Conservation (phyloP, 2,329 filamentous ascomycete genomes). For the Eutypa lata region DNA sequence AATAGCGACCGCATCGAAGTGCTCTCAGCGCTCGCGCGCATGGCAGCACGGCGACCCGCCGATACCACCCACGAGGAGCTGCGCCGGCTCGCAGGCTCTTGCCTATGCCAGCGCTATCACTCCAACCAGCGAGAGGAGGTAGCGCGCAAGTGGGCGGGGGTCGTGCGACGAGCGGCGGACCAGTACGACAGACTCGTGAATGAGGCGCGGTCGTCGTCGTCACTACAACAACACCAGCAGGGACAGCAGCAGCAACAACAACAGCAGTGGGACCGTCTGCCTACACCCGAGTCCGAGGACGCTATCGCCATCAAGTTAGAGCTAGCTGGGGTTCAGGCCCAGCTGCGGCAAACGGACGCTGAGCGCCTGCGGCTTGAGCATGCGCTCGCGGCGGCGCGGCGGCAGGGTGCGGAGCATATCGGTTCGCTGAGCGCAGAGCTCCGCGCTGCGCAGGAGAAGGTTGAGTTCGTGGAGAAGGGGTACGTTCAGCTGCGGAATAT, state of each 20-base stretch:
- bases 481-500: neutral
- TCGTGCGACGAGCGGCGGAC: neutral
- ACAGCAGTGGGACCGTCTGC: neutral
- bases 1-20: neutral
- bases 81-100: neutral
- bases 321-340: neutral
- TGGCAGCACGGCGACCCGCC: neutral
- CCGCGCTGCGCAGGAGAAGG: neutral
- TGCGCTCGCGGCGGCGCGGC: neutral
- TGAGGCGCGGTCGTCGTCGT: neutral
- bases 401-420: neutral
- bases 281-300: neutral
- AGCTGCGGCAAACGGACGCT: too few species aligned
- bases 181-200: neutral
- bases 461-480: neutral
- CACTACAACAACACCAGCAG: too few species aligned
- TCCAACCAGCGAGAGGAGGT: neutral
- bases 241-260: too few species aligned
- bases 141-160: neutral
- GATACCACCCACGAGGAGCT: neutral
- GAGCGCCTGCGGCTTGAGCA: neutral
- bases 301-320: neutral
- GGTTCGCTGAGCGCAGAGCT: neutral
- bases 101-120: neutral
- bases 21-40: neutral